phyloP scores from a whole-genome alignment of 2,329 filamentous ascomycete species.

The Tolypocladium inflatum region DNA sequence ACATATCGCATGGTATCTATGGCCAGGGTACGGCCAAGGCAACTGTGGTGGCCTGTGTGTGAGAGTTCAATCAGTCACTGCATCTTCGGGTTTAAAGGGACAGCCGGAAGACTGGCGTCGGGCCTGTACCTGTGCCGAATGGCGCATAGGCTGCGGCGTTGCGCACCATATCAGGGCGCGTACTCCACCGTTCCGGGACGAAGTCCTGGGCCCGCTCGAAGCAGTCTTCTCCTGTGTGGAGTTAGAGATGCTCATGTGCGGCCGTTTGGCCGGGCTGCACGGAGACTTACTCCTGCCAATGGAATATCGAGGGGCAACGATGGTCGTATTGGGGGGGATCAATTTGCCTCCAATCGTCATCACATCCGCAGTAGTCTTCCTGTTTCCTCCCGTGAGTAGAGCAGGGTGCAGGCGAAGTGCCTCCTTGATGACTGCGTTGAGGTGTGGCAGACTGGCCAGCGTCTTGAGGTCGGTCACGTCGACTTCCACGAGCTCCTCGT shows the following conservation, averaged over 20 bases:
- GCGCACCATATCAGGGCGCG: conserved; percentile 18
- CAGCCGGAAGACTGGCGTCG: no score
- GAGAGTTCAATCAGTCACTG: not conserved
- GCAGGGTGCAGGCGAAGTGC: conserved; percentile 13
- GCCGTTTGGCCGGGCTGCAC: not conserved
- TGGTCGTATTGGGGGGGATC: conserved; percentile 9
- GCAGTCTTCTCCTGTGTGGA: conserved; percentile 12
- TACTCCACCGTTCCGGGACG: conserved; percentile 28
- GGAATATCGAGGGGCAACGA: conserved; percentile 10
- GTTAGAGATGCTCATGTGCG: not conserved
- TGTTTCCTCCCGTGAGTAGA: conserved; percentile 7
- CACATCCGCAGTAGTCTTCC: conserved; percentile 10
- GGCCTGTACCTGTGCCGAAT: conserved; percentile 17
- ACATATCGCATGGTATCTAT: not conserved
- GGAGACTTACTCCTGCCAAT: conserved; percentile 23
- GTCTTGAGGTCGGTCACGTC: not conserved
- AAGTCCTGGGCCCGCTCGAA: conserved; percentile 19
- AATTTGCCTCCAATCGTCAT: conserved; percentile 8
- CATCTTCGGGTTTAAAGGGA: not conserved
- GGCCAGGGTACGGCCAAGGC: not conserved
- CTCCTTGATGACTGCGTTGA: conserved; percentile 7
- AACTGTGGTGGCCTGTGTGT: not conserved
- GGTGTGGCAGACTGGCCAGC: not conserved
- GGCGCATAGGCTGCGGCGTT: conserved; percentile 20
- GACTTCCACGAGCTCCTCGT: not conserved